phyloP scores from a whole-genome alignment of 2,329 filamentous ascomycete genomes.

The Exserohilum rostratum region DNA sequence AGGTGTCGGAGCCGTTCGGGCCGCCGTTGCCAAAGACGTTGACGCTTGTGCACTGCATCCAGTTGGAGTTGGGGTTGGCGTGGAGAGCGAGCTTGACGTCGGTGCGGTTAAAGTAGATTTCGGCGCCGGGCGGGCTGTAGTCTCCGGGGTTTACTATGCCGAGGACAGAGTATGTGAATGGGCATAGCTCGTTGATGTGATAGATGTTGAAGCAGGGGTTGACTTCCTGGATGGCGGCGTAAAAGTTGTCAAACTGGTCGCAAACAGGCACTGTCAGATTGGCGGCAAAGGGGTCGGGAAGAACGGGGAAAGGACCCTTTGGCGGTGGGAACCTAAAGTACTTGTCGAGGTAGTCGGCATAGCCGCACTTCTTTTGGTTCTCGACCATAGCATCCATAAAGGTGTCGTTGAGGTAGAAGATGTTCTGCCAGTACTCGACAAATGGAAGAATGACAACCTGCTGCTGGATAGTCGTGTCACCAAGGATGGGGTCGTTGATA shows the following conservation, averaged over 20 bases:
- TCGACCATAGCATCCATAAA: constrained; percentile 47
- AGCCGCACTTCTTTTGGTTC: constrained; percentile 37
- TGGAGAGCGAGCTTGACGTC: constrained; percentile 60
- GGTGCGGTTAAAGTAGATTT: constrained; percentile 59
- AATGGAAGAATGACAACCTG: constrained; percentile 45
- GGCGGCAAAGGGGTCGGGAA: constrained; percentile 28
- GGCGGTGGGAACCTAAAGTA: constrained; percentile 52
- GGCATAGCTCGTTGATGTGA: constrained; percentile 55
- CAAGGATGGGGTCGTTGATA: constrained; percentile 57
- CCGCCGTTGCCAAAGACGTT: constrained; percentile 52
- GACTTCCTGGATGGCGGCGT: constrained; percentile 47
- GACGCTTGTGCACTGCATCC: constrained; percentile 50
- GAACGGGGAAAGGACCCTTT: constrained; percentile 39
- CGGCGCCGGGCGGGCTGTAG: constrained; percentile 48
- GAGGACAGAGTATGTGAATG: constrained; percentile 47
- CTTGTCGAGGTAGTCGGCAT: constrained; percentile 26
- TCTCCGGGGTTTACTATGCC: constrained; percentile 48
- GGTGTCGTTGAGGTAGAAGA: constrained; percentile 53
- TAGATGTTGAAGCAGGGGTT: constrained; percentile 61
- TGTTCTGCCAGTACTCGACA: constrained; percentile 49
- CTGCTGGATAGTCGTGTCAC: constrained; percentile 49
- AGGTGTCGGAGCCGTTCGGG: constrained; percentile 39
- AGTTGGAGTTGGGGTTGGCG: constrained; percentile 52
- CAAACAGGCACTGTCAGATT: constrained; percentile 38
- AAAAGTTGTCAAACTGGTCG: constrained; percentile 51